Evolutionary conservation across 306 rosid genomes (phyloP), one percentile per base, ranked within the genome.

Genomic region (Pyrus betulifolia): DNA sequence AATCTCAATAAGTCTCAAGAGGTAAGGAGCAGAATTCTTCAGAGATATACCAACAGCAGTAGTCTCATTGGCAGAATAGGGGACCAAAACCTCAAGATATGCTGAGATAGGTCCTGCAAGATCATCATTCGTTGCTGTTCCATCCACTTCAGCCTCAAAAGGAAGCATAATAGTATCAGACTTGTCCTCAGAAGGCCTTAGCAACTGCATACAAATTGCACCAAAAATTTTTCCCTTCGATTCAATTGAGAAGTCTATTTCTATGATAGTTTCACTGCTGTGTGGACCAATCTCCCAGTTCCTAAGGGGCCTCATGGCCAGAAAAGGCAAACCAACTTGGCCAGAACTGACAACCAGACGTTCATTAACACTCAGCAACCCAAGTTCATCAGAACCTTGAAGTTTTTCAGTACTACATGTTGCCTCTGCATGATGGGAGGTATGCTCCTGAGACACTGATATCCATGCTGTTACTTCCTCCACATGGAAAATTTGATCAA

Each of bases 231-330:
- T 95, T 64, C 93, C 99, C 31, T 86, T 91, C 35, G 79, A 77
- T 63, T 86, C 92, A 66, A 71, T 80, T 2, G 88, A 82, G 77
- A 92, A 79, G 76, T 92, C 98, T 52, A 90, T 80, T 80, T 92
- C 97, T 71, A 95, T 46, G 63, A 95, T 80, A 52, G 85, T 80
- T 84, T 87, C 93, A 27, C 86, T 84, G 85, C 88, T 80, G 79
- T 69, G 90, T 12, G 99, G 95, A 80, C 87, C 88, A 73, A 95
- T 89, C 87, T 86, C 86, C 98, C 98, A 95, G 76, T 87, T 91
- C 75, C 81, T 83, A 69, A 82, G 84, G 74, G 97, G 96, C 77
- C 88, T 90, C 77, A 95, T 72, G 79, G 88, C 91, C 62, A 92
- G 75, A 18, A 85, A 6, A 18, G 97, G 90, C 66, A 77, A 86